Conservation (phyloP, 768 basidiomycete genomes). For the Daedaleopsis sinensis region DNA sequence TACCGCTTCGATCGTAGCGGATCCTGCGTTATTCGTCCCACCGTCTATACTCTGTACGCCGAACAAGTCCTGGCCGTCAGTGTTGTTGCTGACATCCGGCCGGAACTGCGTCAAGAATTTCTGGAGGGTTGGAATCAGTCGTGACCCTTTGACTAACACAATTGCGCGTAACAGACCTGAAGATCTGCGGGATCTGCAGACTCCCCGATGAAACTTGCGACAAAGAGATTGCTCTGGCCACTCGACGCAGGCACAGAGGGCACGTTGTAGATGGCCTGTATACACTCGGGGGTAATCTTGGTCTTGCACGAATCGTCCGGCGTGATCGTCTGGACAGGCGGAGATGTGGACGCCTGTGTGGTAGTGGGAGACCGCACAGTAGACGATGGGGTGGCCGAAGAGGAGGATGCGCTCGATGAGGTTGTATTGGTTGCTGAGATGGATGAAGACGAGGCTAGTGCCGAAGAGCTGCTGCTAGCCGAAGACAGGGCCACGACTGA, state of each 20-base stretch:
- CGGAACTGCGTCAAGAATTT: conserved; percentile 26
- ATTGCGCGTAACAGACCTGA: conserved; percentile 30
- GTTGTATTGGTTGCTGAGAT: not conserved
- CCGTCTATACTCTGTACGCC: conserved; percentile 29
- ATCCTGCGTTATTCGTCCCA: conserved; percentile 37
- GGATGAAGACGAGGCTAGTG: not conserved
- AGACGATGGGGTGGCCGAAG: too few species aligned
- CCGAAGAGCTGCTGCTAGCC: too few species aligned
- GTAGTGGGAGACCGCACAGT: not conserved
- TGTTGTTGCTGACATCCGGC: conserved; percentile 18
- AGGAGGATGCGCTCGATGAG: not conserved
- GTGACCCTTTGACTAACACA: not conserved
- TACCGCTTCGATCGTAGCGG: conserved; percentile 30
- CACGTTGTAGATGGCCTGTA: conserved; percentile 35
- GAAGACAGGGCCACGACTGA: too few species aligned
- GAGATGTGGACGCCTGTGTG: conserved; percentile 27
- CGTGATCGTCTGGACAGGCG: conserved; percentile 21
- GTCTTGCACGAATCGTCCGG: conserved; percentile 29
- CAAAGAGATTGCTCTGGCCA: conserved; percentile 28
- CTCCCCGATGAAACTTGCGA: conserved; percentile 35
- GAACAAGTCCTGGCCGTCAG: conserved; percentile 19
- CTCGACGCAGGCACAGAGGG: conserved; percentile 21
- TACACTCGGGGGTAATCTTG: conserved; percentile 32
- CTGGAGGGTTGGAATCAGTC: conserved; percentile 31
- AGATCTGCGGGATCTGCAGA: conserved; percentile 33